Percentiles rank a stretch among this genome's conserved stretches.
Evolutionary conservation across 176 grass and related monocot genomes (phyloP).

Genomic region (Oryza glumipatula): DNA sequence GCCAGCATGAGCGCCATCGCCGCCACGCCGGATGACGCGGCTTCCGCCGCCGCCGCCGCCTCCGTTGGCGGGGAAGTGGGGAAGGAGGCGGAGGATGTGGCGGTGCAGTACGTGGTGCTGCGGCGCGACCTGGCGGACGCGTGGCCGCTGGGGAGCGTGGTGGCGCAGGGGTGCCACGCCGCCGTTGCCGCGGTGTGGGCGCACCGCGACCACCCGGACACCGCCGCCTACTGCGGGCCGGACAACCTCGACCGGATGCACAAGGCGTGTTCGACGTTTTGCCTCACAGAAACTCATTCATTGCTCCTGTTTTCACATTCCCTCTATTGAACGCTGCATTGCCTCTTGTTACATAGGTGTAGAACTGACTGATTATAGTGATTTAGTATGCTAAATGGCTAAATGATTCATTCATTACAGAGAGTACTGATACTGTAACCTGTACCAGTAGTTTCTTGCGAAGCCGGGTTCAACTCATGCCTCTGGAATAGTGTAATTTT

Average conservation of each 20-base stretch:
- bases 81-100: conserved; percentile 46
- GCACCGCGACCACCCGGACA: conserved; percentile 69
- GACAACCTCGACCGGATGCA: conserved; percentile 81
- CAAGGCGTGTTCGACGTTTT: conserved; percentile 84
- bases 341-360: background rate
- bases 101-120: conserved; percentile 90
- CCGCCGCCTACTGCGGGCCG: conserved; percentile 55
- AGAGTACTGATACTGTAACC: too few relatives aligned
- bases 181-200: conserved; percentile 69
- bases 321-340: background rate
- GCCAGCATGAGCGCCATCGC: conserved; percentile 41
- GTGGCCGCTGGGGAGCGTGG: conserved; percentile 89
- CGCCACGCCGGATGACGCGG: background rate
- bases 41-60: background rate
- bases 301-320: background rate
- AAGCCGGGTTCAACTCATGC: too few relatives aligned
- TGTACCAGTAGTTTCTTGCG: too few relatives aligned
- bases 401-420: background rate
- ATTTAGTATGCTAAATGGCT: background rate
- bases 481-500: background rate
- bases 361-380: background rate
- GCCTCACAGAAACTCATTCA: conserved; percentile 10
- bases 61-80: background rate
- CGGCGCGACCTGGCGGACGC: conserved; percentile 83
- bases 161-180: conserved; percentile 89